Evolutionary conservation across 306 rosid species (phyloP).

Genomic region (Lathyrus aphaca): DNA sequence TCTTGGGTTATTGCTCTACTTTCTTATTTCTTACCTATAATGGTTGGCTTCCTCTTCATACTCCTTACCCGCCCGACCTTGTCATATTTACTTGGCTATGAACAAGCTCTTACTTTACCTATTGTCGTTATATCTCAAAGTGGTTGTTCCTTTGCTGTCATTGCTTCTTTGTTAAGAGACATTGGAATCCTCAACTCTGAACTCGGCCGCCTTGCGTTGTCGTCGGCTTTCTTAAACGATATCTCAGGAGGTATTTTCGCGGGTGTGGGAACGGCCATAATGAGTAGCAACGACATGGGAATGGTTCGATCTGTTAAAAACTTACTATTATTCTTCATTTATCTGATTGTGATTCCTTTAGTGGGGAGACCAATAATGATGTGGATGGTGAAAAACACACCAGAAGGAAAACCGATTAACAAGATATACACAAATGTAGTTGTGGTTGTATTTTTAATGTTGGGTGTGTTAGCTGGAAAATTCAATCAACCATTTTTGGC

Average conservation of each 20-base stretch:
- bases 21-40: not conserved
- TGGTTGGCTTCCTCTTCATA: accelerated
- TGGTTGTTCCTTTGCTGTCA: constrained; percentile 42
- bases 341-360: not conserved
- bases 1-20: constrained; percentile 35
- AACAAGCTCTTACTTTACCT: accelerated
- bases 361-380: constrained; percentile 40
- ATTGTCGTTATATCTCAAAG: constrained; percentile 26
- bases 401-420: constrained; percentile 41
- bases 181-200: constrained; percentile 46
- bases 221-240: constrained; percentile 40
- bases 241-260: not conserved
- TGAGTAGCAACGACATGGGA: accelerated
- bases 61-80: accelerated
- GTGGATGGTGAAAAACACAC: constrained; percentile 48
- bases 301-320: not conserved
- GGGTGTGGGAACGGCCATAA: not conserved
- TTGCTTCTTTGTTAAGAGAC: constrained; percentile 37
- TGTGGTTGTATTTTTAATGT: constrained; percentile 10
- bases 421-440: constrained; percentile 16
- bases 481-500: constrained; percentile 28
- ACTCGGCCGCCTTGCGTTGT: constrained; percentile 44
- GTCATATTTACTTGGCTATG: accelerated
- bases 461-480: not conserved
- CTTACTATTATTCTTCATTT: not conserved